Conservation (phyloP, 495 filamentous ascomycete genomes). For the Xylaria palmicola region DNA sequence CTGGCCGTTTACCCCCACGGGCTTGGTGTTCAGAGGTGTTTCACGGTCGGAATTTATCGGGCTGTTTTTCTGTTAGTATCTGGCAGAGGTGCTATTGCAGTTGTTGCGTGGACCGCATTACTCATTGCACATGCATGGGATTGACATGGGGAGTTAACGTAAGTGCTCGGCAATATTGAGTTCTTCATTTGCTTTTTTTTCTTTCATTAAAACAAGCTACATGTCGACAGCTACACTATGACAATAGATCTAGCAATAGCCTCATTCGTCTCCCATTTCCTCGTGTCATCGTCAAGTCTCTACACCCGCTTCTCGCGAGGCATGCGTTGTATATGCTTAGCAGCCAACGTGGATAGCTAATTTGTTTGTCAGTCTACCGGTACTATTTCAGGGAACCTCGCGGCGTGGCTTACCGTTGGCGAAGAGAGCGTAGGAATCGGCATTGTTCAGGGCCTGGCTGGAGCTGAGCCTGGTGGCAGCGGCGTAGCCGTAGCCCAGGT, state of each 20-base stretch:
- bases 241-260: background rate
- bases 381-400: background rate
- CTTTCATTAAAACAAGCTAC: background rate
- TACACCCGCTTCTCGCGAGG: background rate
- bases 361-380: background rate
- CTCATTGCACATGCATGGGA: background rate
- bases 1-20: background rate
- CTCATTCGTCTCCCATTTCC: background rate
- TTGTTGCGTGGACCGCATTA: background rate
- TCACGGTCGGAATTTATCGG: background rate
- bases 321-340: slow-evolving; percentile 8
- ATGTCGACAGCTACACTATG: background rate
- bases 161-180: background rate
- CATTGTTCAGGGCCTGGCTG: slow-evolving; percentile 51
- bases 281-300: slow-evolving; percentile 5
- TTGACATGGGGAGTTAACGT: background rate
- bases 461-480: slow-evolving; percentile 44
- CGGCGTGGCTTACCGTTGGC: slow-evolving; percentile 43
- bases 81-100: no score
- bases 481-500: slow-evolving; percentile 54
- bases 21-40: background rate
- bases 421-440: slow-evolving; percentile 61
- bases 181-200: background rate
- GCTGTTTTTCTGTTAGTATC: no score
- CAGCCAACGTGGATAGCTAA: slow-evolving; percentile 22